Evolutionary conservation across 2,329 filamentous ascomycete genomes (phyloP).

Genomic region (Xylogone sp.): DNA sequence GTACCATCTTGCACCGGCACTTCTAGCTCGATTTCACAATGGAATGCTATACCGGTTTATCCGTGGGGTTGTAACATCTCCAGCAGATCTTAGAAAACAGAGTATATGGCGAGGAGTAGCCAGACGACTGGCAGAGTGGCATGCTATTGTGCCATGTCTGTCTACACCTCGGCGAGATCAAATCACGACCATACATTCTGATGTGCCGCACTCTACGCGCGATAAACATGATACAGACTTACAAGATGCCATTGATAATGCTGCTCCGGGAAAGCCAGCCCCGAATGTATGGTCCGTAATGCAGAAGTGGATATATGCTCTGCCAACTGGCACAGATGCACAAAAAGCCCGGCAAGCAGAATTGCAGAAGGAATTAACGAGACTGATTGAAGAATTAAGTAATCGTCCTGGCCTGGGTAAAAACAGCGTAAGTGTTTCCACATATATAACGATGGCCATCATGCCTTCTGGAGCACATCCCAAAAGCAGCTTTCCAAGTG

Average conservation of each 20-base stretch:
- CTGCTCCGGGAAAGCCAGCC: constrained; percentile 64
- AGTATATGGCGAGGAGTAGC: constrained; percentile 81
- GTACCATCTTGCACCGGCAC: constrained; percentile 75
- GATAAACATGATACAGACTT: constrained; percentile 31
- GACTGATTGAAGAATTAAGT: constrained; percentile 67
- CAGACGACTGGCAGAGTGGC: constrained; percentile 84
- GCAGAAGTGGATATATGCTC: constrained; percentile 89
- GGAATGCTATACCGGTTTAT: constrained; percentile 94
- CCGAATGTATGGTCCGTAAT: constrained; percentile 93
- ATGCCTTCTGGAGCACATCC: constrained; percentile 3
- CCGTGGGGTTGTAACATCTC: constrained; percentile 72
- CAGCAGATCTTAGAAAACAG: constrained; percentile 73
- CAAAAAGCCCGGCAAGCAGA: constrained; percentile 63
- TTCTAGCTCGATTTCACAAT: constrained; percentile 91
- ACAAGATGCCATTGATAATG: constrained; percentile 42
- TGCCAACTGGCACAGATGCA: constrained; percentile 69
- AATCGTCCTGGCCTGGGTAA: constrained; percentile 72
- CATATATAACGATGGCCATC: constrained; percentile 7
- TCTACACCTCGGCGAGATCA: constrained; percentile 33
- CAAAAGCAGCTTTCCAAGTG: not conserved
- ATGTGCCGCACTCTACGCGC: constrained; percentile 20
- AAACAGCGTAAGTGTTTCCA: constrained; percentile 60
- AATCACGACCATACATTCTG: constrained; percentile 30
- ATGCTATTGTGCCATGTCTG: constrained; percentile 66
- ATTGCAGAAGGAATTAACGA: constrained; percentile 72